Base-by-base conservation (phyloP, 768 basidiomycete species). In the Lactifluus subvellereus region DNA sequence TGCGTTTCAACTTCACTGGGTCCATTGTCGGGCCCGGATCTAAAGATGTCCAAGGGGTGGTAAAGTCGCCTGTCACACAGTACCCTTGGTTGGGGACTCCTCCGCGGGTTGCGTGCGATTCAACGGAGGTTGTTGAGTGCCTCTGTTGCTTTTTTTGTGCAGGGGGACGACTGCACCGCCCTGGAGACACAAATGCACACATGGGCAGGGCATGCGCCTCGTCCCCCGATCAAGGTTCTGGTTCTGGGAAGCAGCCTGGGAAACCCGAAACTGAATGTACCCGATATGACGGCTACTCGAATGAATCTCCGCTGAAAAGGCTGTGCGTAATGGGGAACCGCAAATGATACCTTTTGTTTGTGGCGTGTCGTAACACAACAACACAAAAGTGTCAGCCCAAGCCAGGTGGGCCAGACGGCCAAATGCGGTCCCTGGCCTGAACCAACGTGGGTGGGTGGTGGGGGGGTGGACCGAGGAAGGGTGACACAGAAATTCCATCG, bases 181-280 rank as follows among this genome's bases (percentile, higher is more conserved):
- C 63, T 55, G 54, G 55, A 62, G 59, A 60, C 52, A 54, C 54
- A 43, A 54, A 60, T 43, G 35, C 27, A 37, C 27, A 57, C 49
- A 45, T 27, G 20, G 54, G 27, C 27, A 27, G 27, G 18, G 27
- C 47, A 43, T 40, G 30, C 59, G 27, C 60, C 33, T 54, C 47
- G 43, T 27, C 63, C 62, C 63, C 62, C 63, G 63, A 64, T 64
- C 63, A 64, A 64, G 54, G 32, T 59, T 64, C 57, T 59, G 58
- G 59, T 60, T 64, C 58, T 60, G 58, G 59, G 63, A 60, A 60
- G 58, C 54, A 60, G 57, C 62, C 62, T 63, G 57, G 57, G 57
- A 58, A 58, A 56, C 18, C 42, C 22, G 22, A 48, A 51, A 35
- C 33, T 52, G 38, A 64, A 60, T 56, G 54, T 54, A 50, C 43